These are phyloP conservation scores for Entophlyctis luteolus DNA, from an alignment of 192 early-diverging fungal genomes.

Conservation along the genomic window DNA sequence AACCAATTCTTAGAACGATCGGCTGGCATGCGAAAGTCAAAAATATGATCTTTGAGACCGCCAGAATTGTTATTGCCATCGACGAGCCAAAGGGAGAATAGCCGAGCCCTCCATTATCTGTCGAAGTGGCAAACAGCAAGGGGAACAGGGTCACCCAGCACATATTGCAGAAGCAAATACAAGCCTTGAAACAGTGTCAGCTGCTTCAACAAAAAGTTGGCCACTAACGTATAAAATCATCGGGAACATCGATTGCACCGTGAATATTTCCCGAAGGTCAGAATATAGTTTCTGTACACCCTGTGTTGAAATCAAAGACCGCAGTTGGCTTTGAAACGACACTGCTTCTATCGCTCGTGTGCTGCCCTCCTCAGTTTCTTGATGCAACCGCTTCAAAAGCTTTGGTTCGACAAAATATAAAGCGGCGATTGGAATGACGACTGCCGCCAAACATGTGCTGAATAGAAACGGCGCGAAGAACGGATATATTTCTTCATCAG, in stretches of 20 bases:
- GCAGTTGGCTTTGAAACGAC: not conserved
- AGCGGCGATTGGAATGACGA: not conserved
- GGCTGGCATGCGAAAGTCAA: conserved; percentile 27
- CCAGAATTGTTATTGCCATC: conserved; percentile 21
- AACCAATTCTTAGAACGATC: conserved; percentile 14
- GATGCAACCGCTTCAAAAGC: not conserved
- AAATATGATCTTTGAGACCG: conserved; percentile 30
- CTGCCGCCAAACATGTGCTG: not conserved
- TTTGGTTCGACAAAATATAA: conserved; percentile 18
- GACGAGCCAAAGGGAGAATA: conserved; percentile 12
- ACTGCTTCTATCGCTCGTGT: not conserved
- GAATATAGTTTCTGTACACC: not conserved
- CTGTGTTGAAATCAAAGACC: not conserved
- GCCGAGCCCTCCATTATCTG: not conserved
- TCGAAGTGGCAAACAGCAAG: conserved; percentile 35
- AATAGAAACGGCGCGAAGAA: conserved; percentile 19
- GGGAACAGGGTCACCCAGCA: conserved; percentile 36
- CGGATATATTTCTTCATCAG: conserved; percentile 1
- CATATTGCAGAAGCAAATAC: conserved; percentile 44
- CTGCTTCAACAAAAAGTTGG: not conserved
- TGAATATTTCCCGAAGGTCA: conserved; percentile 1
- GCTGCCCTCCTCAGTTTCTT: not conserved
- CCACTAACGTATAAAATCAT: conserved; percentile 25
- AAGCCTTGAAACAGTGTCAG: not conserved
- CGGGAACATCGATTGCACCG: conserved; percentile 20